Conservation (phyloP, 78 protist species). For the Creolimax fragrantissima region DNA sequence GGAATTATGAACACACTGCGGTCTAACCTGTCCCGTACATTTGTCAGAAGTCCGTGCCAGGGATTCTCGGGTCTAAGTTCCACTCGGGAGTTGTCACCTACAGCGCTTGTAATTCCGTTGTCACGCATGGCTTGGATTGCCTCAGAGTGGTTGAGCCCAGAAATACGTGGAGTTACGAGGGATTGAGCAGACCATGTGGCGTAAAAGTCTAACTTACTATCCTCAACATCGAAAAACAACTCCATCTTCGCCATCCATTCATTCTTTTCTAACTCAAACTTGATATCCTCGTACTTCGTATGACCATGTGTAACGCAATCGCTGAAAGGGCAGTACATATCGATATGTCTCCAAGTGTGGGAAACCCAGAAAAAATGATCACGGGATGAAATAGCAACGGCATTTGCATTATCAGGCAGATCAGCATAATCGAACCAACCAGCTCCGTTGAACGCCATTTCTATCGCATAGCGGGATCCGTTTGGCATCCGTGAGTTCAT, state of each 20-base stretch:
- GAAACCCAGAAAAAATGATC: conserved; percentile 18
- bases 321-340: conserved; percentile 4
- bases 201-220: not conserved
- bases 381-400: not conserved
- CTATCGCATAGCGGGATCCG: not conserved
- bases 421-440: conserved; percentile 7
- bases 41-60: not conserved
- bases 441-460: conserved; percentile 11
- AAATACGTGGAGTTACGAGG: conserved; percentile 12
- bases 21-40: not conserved
- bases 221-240: not conserved
- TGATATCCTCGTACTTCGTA: not conserved
- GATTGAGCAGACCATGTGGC: not conserved
- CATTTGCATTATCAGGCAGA: not conserved
- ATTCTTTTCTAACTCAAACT: not conserved
- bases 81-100: conserved; percentile 29
- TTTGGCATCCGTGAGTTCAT: not conserved
- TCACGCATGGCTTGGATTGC: conserved; percentile 25
- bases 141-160: conserved; percentile 7
- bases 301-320: not conserved
- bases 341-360: conserved; percentile 22
- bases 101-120: not conserved
- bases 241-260: not conserved
- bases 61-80: not conserved
- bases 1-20: conserved; percentile 6